Conservation (phyloP, 495 filamentous ascomycete genomes). For the Penicillium cosmopolitanum region DNA sequence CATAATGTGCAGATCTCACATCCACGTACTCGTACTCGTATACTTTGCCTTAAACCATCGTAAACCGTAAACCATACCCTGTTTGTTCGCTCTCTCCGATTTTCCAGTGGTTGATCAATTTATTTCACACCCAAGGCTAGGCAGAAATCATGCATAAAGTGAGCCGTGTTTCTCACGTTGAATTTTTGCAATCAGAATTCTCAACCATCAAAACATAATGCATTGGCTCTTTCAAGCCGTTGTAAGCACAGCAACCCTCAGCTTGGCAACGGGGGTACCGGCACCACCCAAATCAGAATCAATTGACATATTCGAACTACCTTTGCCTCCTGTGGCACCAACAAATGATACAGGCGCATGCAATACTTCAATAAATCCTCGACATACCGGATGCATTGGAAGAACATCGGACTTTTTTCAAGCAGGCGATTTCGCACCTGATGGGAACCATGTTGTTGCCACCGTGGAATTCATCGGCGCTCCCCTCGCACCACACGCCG, state of each 20-base stretch:
- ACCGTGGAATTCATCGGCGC: conserved; percentile 29
- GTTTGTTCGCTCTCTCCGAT: not conserved
- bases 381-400: conserved; percentile 23
- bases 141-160: not conserved
- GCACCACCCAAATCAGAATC: conserved; percentile 13
- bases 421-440: conserved; percentile 26
- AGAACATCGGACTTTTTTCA: conserved; percentile 12
- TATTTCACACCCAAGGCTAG: not conserved
- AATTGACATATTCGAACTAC: conserved; percentile 23
- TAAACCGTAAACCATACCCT: no score
- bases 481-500: conserved; percentile 17
- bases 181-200: not conserved
- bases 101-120: not conserved
- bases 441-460: conserved; percentile 24
- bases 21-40: not conserved
- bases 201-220: not conserved
- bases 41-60: not conserved
- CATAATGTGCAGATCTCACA: not conserved
- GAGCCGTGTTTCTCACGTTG: not conserved
- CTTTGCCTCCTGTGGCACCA: conserved; percentile 26
- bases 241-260: not conserved
- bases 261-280: not conserved
- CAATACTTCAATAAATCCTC: conserved; percentile 18
- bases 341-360: conserved; percentile 19
- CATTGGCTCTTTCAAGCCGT: not conserved